These are phyloP conservation scores for Suillus subaureus DNA, from an alignment of 768 basidiomycete genomes.

Conservation along the genomic window DNA sequence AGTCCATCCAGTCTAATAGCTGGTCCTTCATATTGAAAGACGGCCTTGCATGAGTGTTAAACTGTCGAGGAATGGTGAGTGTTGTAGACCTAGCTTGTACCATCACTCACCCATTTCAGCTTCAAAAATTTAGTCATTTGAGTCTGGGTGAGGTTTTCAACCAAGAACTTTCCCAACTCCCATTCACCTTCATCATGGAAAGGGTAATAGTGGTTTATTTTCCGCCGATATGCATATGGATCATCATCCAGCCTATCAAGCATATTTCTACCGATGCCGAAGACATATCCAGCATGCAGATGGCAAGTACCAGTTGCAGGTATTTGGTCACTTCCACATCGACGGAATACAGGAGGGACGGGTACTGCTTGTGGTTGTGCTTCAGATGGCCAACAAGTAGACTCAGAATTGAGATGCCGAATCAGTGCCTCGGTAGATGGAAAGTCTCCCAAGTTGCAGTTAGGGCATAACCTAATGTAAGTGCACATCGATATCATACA, in stretches of 20 bases:
- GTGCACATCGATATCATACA: too few species aligned
- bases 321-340: neutral
- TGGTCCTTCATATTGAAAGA: constrained; percentile 25
- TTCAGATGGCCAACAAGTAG: neutral
- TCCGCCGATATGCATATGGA: constrained; percentile 16
- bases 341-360: neutral
- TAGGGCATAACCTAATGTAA: too few species aligned
- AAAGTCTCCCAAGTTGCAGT: neutral
- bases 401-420: neutral
- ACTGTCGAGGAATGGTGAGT: neutral
- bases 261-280: constrained; percentile 23
- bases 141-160: constrained; percentile 21
- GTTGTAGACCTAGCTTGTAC: neutral
- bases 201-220: constrained; percentile 33
- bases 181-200: constrained; percentile 35
- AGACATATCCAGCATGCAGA: constrained; percentile 12
- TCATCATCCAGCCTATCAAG: constrained; percentile 29
- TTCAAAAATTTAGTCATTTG: constrained; percentile 30
- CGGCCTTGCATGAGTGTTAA: constrained; percentile 7
- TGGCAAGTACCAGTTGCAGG: constrained; percentile 5
- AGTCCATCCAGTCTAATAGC: constrained; percentile 18
- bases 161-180: constrained; percentile 32
- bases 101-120: constrained; percentile 25
- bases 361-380: neutral
- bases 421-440: neutral